These are phyloP conservation scores for Ascodesmis nigricans DNA, from an alignment of 495 filamentous ascomycete species.

Conservation along the genomic window DNA sequence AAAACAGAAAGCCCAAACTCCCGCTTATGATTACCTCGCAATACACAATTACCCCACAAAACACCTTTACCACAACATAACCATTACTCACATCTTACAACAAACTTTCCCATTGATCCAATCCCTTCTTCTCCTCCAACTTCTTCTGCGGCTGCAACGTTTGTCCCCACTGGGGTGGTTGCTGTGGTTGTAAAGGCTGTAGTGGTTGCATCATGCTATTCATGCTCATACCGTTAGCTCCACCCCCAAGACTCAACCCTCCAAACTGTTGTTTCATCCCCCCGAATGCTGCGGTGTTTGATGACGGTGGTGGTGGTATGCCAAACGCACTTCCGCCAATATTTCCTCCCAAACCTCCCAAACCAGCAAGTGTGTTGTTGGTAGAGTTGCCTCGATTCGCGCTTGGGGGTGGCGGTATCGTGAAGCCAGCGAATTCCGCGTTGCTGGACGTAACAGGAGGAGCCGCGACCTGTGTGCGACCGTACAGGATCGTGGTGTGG, in stretches of 20 bases:
- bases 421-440: conserved; percentile 10
- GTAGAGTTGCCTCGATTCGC: neutral
- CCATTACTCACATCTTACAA: conserved; percentile 26
- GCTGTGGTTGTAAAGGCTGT: conserved; percentile 1
- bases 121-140: conserved; percentile 32
- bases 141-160: too few species aligned
- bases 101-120: conserved; percentile 68
- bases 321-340: too few species aligned
- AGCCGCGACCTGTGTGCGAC: conserved; percentile 8
- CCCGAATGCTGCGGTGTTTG: too few species aligned
- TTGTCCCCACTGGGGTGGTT: neutral
- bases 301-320: too few species aligned
- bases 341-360: too few species aligned
- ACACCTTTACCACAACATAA: neutral
- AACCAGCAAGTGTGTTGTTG: too few species aligned
- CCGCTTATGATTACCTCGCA: too few species aligned
- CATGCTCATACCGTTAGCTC: conserved; percentile 2
- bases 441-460: conserved; percentile 1
- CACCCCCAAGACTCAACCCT: conserved; percentile 10
- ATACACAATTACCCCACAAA: conserved; percentile 2
- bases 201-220: neutral
- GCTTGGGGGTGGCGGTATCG: conserved; percentile 13
- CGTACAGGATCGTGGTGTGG: conserved; percentile 11
- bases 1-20: too few species aligned
- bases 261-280: too few species aligned